Evolutionary conservation across 192 early-diverging fungal species (phyloP).

Genomic region (Allomyces macrogynus): DNA sequence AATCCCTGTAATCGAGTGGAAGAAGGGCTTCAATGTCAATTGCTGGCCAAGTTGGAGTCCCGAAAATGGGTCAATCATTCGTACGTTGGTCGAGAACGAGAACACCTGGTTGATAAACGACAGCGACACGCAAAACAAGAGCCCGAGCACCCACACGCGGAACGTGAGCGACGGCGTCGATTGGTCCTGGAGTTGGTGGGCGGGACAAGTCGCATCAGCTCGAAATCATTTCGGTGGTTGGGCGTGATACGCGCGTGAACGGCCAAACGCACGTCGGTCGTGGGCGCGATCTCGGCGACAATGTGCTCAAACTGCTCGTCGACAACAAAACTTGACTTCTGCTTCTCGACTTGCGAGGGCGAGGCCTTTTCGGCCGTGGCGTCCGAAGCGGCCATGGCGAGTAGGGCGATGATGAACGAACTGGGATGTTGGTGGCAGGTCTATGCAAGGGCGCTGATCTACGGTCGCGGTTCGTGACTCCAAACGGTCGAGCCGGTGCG

Average conservation of each 20-base stretch:
- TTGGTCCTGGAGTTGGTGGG: conserved; percentile 38
- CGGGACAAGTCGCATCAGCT: conserved; percentile 12
- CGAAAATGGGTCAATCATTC: no score
- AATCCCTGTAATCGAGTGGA: no score
- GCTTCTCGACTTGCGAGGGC: background rate
- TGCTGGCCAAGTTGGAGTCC: no score
- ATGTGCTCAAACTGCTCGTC: background rate
- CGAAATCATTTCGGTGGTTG: background rate
- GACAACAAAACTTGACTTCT: background rate
- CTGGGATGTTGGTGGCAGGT: no score
- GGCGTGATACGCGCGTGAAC: no score
- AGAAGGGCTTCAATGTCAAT: no score
- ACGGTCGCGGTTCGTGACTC: no score
- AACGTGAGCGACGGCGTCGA: conserved; percentile 46
- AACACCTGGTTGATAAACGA: background rate
- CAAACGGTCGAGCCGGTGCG: no score
- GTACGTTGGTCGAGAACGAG: background rate
- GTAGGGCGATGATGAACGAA: no score
- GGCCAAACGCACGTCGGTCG: background rate
- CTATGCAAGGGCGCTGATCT: no score
- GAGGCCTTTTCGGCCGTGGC: no score
- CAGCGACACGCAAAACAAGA: conserved; percentile 29
- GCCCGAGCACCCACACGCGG: conserved; percentile 50
- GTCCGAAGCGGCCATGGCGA: no score
- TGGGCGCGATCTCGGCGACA: background rate